Percentiles rank a stretch among this genome's conserved stretches.
phyloP scores from a whole-genome alignment of 1,284 basidiomycete genomes.

The Retiboletus flavoniger region DNA sequence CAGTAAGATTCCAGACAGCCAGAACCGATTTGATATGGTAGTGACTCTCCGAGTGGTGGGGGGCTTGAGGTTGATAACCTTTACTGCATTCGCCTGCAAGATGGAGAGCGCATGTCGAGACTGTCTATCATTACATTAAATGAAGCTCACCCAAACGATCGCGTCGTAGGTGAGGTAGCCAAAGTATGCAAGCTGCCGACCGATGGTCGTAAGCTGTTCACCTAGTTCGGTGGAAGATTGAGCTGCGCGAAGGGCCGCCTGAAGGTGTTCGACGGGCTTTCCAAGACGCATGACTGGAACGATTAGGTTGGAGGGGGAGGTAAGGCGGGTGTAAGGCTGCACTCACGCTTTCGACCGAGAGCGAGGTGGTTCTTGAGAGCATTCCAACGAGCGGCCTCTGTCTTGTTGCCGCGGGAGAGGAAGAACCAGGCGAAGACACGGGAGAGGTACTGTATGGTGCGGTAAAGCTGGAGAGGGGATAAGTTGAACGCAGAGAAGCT shows the following conservation, averaged over 20 bases:
- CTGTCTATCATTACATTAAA: neutral
- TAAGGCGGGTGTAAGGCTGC: neutral
- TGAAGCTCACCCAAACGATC: constrained; percentile 74
- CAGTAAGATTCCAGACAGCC: constrained; percentile 85
- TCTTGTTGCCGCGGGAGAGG: constrained; percentile 59
- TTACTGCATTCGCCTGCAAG: constrained; percentile 62
- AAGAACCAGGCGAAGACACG: constrained; percentile 89
- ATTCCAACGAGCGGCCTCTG: constrained; percentile 70
- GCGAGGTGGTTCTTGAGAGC: constrained; percentile 80
- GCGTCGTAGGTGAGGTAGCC: constrained; percentile 86
- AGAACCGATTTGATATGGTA: constrained; percentile 82
- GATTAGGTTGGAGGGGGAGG: constrained; percentile 10
- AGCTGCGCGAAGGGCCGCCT: constrained; percentile 84
- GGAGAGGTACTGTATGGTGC: constrained; percentile 89
- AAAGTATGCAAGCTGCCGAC: constrained; percentile 87
- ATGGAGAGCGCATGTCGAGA: neutral
- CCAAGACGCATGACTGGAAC: constrained; percentile 83
- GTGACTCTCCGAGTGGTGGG: constrained; percentile 66
- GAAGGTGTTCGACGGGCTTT: constrained; percentile 93
- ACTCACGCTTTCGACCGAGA: constrained; percentile 75
- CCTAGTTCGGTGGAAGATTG: constrained; percentile 55
- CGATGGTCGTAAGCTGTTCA: constrained; percentile 83
- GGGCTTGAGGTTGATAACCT: constrained; percentile 65
- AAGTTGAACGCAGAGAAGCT: neutral
- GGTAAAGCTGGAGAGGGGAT: constrained; percentile 67